A percentile compares a stretch with the other conserved stretches of the same genome.
These are phyloP conservation scores for Annona squamosa DNA, from an alignment of 164 flowering plant species.

Conservation along the genomic window DNA sequence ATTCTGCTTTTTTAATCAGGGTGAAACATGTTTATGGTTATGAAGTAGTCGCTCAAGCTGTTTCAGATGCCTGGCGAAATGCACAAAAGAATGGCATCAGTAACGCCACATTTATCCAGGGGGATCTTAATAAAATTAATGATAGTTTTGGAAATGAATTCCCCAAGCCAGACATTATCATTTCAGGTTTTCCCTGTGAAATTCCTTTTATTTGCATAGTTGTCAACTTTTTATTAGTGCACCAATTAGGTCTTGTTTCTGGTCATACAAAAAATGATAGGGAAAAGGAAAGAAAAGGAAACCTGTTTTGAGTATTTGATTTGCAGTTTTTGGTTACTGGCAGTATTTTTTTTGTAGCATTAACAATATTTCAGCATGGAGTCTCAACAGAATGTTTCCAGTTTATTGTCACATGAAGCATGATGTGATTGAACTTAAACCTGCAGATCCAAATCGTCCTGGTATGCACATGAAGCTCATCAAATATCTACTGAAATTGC, in stretches of 20 bases:
- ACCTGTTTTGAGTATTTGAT: background rate
- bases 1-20: slow-evolving; percentile 32
- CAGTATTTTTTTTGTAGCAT: background rate
- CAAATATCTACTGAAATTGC: slow-evolving; percentile 67
- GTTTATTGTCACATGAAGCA: background rate
- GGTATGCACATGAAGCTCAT: slow-evolving; percentile 97
- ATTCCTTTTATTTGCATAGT: background rate
- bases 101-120: slow-evolving; percentile 92
- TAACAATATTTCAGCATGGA: background rate
- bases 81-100: slow-evolving; percentile 65
- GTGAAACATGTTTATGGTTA: slow-evolving; percentile 86
- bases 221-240: background rate
- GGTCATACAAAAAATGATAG: no score
- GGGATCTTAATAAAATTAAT: slow-evolving; percentile 89
- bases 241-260: background rate
- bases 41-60: slow-evolving; percentile 88
- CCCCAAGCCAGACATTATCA: slow-evolving; percentile 85
- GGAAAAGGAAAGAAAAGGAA: no score
- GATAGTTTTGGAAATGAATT: slow-evolving; percentile 65
- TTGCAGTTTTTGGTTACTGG: background rate
- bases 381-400: background rate
- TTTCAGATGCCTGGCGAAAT: slow-evolving; percentile 76
- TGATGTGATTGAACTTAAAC: background rate
- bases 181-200: slow-evolving; percentile 49
- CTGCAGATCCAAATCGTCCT: slow-evolving; percentile 97